Percentiles rank a stretch among this genome's conserved stretches.
Conservation (phyloP, 1,284 basidiomycete genomes). For the Ceratobasidium sp. region DNA sequence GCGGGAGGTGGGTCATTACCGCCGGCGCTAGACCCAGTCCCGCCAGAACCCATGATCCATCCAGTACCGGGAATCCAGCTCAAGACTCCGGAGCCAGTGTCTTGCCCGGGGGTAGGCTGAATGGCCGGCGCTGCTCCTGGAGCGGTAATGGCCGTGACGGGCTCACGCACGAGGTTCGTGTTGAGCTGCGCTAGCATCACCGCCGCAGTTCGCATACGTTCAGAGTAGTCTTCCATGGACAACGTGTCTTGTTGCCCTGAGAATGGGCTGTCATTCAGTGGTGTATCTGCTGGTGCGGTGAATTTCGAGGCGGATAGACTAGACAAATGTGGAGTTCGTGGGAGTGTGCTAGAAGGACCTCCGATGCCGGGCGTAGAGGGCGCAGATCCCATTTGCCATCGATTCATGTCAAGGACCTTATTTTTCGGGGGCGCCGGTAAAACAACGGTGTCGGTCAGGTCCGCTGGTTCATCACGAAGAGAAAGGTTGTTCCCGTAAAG, state of each 20-base stretch:
- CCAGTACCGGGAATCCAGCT: slow-evolving; percentile 77
- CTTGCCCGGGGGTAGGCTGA: slow-evolving; percentile 51
- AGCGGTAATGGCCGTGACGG: slow-evolving; percentile 53
- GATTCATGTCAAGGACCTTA: slow-evolving; percentile 84
- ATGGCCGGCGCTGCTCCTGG: slow-evolving; percentile 55
- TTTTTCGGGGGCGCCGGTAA: slow-evolving; percentile 88
- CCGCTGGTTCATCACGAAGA: slow-evolving; percentile 75
- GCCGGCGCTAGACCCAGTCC: slow-evolving; percentile 52
- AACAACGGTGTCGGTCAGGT: slow-evolving; percentile 84
- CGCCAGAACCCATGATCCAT: slow-evolving; percentile 64
- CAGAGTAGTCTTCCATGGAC: slow-evolving; percentile 95
- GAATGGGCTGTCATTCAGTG: slow-evolving; percentile 27
- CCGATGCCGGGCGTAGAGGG: slow-evolving; percentile 41
- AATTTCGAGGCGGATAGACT: slow-evolving; percentile 18
- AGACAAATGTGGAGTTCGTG: slow-evolving; percentile 46
- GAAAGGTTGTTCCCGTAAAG: slow-evolving; percentile 85
- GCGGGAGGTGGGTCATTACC: slow-evolving; percentile 52
- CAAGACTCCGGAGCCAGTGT: slow-evolving; percentile 53
- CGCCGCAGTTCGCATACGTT: slow-evolving; percentile 97
- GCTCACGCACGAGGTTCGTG: slow-evolving; percentile 74
- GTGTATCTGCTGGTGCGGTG: slow-evolving; percentile 16
- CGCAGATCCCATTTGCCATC: slow-evolving; percentile 76
- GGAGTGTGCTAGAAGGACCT: slow-evolving; percentile 37
- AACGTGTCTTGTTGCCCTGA: slow-evolving; percentile 50
- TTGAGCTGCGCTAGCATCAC: slow-evolving; percentile 99